These are phyloP conservation scores for Scedosporium aurantiacum DNA, from an alignment of 2,329 filamentous ascomycete genomes.

Conservation along the genomic window DNA sequence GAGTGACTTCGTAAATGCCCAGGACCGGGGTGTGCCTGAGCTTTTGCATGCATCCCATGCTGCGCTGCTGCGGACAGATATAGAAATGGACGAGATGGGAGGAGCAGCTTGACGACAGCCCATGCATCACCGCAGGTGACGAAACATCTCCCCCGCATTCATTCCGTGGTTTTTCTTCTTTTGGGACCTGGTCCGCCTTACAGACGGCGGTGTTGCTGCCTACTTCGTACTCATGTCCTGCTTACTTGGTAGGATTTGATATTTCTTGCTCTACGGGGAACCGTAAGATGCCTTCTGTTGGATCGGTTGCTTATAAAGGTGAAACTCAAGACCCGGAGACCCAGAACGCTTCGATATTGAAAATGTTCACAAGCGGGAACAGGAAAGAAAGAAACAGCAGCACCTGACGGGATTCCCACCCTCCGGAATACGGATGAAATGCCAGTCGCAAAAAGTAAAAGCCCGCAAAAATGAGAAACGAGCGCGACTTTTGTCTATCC, in stretches of 20 bases:
- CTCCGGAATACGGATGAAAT: not conserved
- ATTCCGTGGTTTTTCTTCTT: not conserved
- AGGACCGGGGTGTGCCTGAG: not conserved
- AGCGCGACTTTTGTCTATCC: too few species aligned
- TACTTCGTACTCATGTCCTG: not conserved
- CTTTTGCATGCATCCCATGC: not conserved
- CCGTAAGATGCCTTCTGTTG: not conserved
- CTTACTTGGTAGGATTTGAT: not conserved
- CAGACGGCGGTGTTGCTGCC: not conserved
- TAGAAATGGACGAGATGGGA: not conserved
- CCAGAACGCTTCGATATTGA: not conserved
- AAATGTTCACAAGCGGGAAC: too few species aligned
- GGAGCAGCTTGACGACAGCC: too few species aligned
- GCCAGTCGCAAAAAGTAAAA: not conserved
- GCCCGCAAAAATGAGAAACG: too few species aligned
- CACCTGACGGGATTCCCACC: not conserved
- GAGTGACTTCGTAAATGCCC: not conserved
- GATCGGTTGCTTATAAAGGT: not conserved
- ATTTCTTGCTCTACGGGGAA: not conserved
- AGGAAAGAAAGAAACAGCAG: not conserved
- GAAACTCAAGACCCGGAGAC: not conserved
- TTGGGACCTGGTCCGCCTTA: not conserved
- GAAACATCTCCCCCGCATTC: not conserved
- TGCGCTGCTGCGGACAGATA: not conserved
- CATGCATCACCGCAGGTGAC: not conserved